Percentiles rank a stretch among this genome's conserved stretches.
Evolutionary conservation across 257 asterid species (phyloP).

Genomic region (Petunia axillaris): DNA sequence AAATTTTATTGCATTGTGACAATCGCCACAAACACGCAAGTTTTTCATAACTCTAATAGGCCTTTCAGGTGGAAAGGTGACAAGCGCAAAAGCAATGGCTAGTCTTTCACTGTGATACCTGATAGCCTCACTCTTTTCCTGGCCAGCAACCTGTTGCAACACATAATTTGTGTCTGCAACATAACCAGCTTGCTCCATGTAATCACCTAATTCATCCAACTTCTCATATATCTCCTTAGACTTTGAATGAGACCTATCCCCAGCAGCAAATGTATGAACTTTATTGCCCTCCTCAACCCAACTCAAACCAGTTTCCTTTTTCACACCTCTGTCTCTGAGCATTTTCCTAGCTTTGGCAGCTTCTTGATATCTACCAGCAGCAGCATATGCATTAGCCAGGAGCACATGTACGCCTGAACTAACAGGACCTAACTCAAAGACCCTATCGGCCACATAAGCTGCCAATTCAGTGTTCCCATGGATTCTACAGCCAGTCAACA

Average conservation of each 20-base stretch:
- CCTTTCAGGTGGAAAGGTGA: slow-evolving; percentile 60
- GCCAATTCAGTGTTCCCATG: slow-evolving; percentile 73
- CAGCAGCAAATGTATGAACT: slow-evolving; percentile 75
- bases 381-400: slow-evolving; percentile 73
- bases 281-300: slow-evolving; percentile 91
- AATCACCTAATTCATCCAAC: slow-evolving; percentile 60
- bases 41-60: slow-evolving; percentile 83
- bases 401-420: slow-evolving; percentile 78
- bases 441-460: slow-evolving; percentile 75
- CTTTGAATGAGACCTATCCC: slow-evolving; percentile 60
- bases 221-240: slow-evolving; percentile 62
- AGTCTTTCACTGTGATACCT: slow-evolving; percentile 87
- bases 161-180: slow-evolving; percentile 64
- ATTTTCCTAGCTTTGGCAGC: slow-evolving; percentile 83
- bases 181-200: slow-evolving; percentile 70
- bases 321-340: slow-evolving; percentile 75
- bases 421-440: slow-evolving; percentile 62
- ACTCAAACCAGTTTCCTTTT: slow-evolving; percentile 85
- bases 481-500: slow-evolving; percentile 77
- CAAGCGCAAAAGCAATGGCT: slow-evolving; percentile 84
- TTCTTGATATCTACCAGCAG: slow-evolving; percentile 80
- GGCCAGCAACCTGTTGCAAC: slow-evolving; percentile 62
- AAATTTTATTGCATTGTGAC: slow-evolving; percentile 76
- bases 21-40: slow-evolving; percentile 83
- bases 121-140: slow-evolving; percentile 60